Base-by-base conservation (phyloP, 2,329 filamentous ascomycete genomes). In the Colletotrichum trifolii region DNA sequence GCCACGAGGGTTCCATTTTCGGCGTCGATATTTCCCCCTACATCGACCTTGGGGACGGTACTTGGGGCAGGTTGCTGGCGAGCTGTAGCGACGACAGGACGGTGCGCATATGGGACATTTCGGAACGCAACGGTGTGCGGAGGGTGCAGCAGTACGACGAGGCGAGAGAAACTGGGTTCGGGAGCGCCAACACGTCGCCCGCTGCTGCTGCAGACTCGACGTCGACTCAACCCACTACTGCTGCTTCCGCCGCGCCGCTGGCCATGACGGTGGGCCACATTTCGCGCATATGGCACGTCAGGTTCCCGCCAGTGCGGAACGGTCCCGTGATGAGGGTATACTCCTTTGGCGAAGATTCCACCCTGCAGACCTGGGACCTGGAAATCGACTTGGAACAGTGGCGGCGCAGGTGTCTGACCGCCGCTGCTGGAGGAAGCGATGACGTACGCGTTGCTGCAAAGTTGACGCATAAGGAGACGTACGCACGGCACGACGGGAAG, bases 11-110 rank as follows among this genome's bases (percentile, higher is more conserved):
- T 0, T 97, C 95, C 1, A 91, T 99, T 35, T 99, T 97, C 70
- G 94, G 93, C 1, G 91, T 99, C 2, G 85, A 89, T 38, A 91
- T 98, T 40, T 97, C 93, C 0, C 79, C 85, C 1, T 73, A 79
- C 69, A 76, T 90, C 17, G 66, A 68, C 7, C 69, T 78, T 25
- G 67, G 74, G 2, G 75, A 78, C 12, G 80, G 79, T 0, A 73
- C 72, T 7, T 74, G 74, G 17, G 79, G 81, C 34, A 83, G 91
- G 55, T 76, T 97, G n/a, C 82, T 99, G 39, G 92, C 91, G 12
- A 97, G 92, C 71, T 99, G 96, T 75, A 98, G 95, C 73, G 96
- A 99, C 73, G 96, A 99, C 77, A 86, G 96, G 54, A 97, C 94
- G 0, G 88, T 99, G 25, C 85, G 92, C 12, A 79, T 98, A 2